Evolutionary conservation across 2,329 filamentous ascomycete species (phyloP).

Genomic region (Penicillium sp.): DNA sequence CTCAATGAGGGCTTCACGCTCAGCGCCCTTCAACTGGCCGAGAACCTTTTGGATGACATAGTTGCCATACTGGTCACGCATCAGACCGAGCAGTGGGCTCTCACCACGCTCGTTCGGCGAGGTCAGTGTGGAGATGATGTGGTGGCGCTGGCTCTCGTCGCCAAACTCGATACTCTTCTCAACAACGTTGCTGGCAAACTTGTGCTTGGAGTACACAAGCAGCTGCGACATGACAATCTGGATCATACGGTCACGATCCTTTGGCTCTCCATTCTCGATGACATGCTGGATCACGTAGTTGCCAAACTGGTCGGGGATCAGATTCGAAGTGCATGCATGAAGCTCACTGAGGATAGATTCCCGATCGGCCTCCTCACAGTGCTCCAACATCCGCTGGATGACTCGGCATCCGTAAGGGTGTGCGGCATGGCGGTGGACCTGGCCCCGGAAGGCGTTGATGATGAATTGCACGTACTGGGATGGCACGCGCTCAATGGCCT

Average conservation of each 20-base stretch:
- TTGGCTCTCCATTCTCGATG: slow-evolving; percentile 72
- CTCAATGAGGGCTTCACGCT: slow-evolving; percentile 62
- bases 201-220: slow-evolving; percentile 82
- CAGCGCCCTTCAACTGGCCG: slow-evolving; percentile 60
- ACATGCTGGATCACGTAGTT: slow-evolving; percentile 97
- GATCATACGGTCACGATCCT: slow-evolving; percentile 74
- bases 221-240: slow-evolving; percentile 71
- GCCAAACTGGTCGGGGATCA: slow-evolving; percentile 86
- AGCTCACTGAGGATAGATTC: slow-evolving; percentile 75
- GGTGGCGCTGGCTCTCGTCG: slow-evolving; percentile 66
- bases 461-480: slow-evolving; percentile 81
- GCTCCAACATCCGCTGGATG: slow-evolving; percentile 86
- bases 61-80: slow-evolving; percentile 91
- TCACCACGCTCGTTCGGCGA: slow-evolving; percentile 64
- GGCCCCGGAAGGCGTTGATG: slow-evolving; percentile 74
- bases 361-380: slow-evolving; percentile 72
- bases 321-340: slow-evolving; percentile 67
- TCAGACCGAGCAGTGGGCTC: slow-evolving; percentile 71
- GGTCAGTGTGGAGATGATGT: slow-evolving; percentile 67
- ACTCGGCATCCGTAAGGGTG: slow-evolving; percentile 91
- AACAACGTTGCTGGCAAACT: slow-evolving; percentile 95
- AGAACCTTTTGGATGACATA: slow-evolving; percentile 94
- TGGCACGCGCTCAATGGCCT: slow-evolving; percentile 80
- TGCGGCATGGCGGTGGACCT: slow-evolving; percentile 71
- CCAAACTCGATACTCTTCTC: slow-evolving; percentile 85